Conservation (phyloP, 805 yeast species). For the Starmerella geochares region DNA sequence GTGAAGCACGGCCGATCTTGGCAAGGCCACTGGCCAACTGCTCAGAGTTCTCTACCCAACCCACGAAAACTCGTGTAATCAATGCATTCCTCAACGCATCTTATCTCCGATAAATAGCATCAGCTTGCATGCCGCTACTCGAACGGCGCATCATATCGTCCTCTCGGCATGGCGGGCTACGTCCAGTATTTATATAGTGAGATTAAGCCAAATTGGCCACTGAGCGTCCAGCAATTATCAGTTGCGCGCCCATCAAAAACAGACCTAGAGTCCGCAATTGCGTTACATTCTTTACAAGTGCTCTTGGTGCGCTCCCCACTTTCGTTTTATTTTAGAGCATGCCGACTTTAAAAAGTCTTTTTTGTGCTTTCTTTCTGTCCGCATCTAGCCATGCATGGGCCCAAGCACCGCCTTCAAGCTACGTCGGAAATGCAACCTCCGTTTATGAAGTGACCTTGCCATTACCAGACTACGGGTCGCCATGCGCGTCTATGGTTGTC, state of each 20-base stretch:
- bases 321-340: too few species aligned
- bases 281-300: too few species aligned
- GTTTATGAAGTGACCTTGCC: conserved; percentile 15
- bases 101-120: not conserved
- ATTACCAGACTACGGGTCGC: conserved; percentile 14
- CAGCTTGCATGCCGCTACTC: not conserved
- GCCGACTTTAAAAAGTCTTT: not conserved
- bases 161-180: too few species aligned
- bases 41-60: too few species aligned
- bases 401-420: not conserved
- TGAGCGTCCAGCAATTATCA: too few species aligned
- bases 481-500: conserved; percentile 14
- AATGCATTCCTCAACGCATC: not conserved
- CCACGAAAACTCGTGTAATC: not conserved
- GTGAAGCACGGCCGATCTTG: too few species aligned
- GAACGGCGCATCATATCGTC: not conserved
- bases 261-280: too few species aligned
- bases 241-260: too few species aligned
- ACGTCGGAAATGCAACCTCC: not conserved
- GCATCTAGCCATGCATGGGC: not conserved
- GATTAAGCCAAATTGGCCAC: too few species aligned
- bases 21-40: too few species aligned
- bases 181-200: too few species aligned
- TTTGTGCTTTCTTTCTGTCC: not conserved
- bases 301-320: too few species aligned